Evolutionary conservation across 129 eudicot genomes (phyloP).

Genomic region (Silybum marianum): DNA sequence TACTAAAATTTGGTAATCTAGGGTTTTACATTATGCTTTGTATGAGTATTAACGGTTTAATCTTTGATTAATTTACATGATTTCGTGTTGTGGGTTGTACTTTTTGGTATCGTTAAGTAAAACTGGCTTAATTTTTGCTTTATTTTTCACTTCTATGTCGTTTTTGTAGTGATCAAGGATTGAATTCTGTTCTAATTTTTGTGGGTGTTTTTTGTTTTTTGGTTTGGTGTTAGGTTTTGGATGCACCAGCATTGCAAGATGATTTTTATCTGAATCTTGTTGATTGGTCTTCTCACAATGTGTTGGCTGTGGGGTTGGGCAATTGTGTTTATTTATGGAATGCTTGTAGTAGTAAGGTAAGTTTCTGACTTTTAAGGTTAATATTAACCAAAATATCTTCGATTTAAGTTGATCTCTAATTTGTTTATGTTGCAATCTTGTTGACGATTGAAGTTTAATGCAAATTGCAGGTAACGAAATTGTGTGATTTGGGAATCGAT

Average conservation of each 20-base stretch:
- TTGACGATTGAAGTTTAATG: conserved; percentile 1
- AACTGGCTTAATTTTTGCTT: background rate
- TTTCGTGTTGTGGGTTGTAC: background rate
- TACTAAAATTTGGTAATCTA: background rate
- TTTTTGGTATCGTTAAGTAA: background rate
- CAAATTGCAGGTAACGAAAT: conserved; percentile 71
- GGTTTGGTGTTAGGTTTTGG: conserved; percentile 67
- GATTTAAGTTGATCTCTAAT: background rate
- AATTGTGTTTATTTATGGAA: conserved; percentile 95
- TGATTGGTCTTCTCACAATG: conserved; percentile 94
- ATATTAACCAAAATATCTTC: background rate
- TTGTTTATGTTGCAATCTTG: background rate
- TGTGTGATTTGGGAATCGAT: conserved; percentile 91
- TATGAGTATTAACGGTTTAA: background rate
- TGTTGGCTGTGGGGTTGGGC: conserved; percentile 90
- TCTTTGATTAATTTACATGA: background rate
- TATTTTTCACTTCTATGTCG: background rate
- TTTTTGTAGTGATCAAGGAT: background rate
- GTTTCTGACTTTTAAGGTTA: background rate
- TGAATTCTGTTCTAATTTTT: background rate
- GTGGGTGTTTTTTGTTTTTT: conserved; percentile 11
- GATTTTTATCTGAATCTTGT: conserved; percentile 96
- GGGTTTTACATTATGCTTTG: background rate
- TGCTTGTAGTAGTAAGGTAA: conserved; percentile 97
- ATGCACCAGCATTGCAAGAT: conserved; percentile 98